phyloP scores from a whole-genome alignment of 768 basidiomycete genomes.

The Pholiota molesta region DNA sequence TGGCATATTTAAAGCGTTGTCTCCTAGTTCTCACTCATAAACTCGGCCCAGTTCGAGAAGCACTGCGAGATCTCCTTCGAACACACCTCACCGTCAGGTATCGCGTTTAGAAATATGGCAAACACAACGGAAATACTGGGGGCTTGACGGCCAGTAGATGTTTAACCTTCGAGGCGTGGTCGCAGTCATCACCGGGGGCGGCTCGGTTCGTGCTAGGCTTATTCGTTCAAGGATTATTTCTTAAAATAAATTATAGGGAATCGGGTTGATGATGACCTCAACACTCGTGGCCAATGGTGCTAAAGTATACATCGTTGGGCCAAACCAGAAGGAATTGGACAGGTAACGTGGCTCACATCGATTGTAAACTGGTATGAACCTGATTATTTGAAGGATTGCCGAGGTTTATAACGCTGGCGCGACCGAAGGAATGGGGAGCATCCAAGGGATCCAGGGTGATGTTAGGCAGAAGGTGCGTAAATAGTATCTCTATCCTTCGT shows the following conservation, averaged over 20 bases:
- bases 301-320: conserved; percentile 12
- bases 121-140: neutral
- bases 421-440: conserved; percentile 4
- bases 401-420: conserved; percentile 6
- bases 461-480: conserved; percentile 3
- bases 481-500: neutral
- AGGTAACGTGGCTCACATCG: neutral
- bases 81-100: neutral
- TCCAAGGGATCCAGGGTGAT: conserved; percentile 8
- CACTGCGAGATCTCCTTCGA: neutral
- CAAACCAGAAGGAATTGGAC: conserved; percentile 7
- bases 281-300: conserved; percentile 10
- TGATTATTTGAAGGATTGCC: conserved; percentile 1
- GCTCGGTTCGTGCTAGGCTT: conserved; percentile 5
- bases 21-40: neutral
- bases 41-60: neutral
- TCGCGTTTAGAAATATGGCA: neutral
- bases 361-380: neutral
- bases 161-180: conserved; percentile 8
- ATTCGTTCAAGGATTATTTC: neutral
- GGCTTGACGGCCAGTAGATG: conserved; percentile 6
- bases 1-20: neutral
- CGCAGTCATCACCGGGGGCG: conserved; percentile 10
- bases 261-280: conserved; percentile 10
- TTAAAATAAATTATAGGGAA: conserved; percentile 5